Conservation (phyloP, 2,329 filamentous ascomycete genomes). For the Colletotrichum camelliae region DNA sequence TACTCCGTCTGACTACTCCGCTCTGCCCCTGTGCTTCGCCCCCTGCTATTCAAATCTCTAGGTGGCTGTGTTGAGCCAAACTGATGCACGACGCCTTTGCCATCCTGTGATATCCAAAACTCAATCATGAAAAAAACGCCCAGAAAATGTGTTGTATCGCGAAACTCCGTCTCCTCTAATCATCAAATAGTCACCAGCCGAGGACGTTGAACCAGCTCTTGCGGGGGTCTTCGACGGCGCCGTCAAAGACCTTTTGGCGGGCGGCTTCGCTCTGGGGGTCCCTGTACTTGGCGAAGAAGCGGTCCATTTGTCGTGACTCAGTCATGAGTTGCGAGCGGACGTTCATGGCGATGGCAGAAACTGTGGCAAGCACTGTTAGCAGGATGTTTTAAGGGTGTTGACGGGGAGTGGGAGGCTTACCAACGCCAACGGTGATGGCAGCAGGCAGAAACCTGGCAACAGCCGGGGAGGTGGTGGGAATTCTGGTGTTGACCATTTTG, state of each 20-base stretch:
- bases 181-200: conserved; percentile 30
- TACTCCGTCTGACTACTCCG: background rate
- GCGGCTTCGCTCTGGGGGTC: conserved; percentile 40
- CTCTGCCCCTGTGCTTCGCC: background rate
- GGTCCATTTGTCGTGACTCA: conserved; percentile 40
- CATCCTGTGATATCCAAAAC: background rate
- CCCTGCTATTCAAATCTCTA: background rate
- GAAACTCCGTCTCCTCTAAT: background rate
- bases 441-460: conserved; percentile 12
- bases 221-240: conserved; percentile 34
- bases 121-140: background rate
- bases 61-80: background rate
- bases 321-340: conserved; percentile 35
- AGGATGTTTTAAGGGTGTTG: rapidly evolving
- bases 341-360: conserved; percentile 34
- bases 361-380: background rate
- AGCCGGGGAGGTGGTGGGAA: conserved; percentile 3
- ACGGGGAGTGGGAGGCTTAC: background rate
- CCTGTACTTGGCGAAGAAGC: conserved; percentile 42
- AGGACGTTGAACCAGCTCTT: conserved; percentile 39
- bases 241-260: conserved; percentile 36
- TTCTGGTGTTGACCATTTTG: conserved; percentile 16
- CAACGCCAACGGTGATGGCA: conserved; percentile 10
- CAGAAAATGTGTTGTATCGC: background rate
- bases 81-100: background rate